A percentile compares a stretch with the other conserved stretches of the same genome.
Evolutionary conservation across 495 filamentous ascomycete genomes (phyloP).

Genomic region (Filosporella fistucella): DNA sequence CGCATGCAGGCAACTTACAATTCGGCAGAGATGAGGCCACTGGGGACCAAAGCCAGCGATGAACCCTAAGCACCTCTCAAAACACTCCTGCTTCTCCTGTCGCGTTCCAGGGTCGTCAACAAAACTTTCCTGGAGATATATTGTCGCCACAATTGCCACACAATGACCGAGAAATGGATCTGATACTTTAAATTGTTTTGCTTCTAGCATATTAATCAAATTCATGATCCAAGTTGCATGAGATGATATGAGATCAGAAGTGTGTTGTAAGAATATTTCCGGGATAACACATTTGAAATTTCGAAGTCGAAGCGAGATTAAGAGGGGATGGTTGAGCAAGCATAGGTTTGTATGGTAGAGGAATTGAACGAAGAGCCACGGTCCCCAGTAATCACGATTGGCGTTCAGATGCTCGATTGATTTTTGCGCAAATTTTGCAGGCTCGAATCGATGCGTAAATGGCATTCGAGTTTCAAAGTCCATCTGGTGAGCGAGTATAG

Average conservation of each 20-base stretch:
- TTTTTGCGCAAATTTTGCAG: constrained; percentile 36
- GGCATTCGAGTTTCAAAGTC: constrained; percentile 43
- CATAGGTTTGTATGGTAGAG: constrained; percentile 46
- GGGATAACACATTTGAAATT: constrained; percentile 43
- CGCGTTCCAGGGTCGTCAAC: constrained; percentile 33
- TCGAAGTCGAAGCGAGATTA: constrained; percentile 39
- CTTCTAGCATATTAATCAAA: constrained; percentile 42
- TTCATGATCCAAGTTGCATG: constrained; percentile 46
- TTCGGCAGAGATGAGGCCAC: constrained; percentile 44
- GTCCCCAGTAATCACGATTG: constrained; percentile 42
- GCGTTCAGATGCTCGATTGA: constrained; percentile 34
- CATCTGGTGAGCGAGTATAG: constrained; percentile 43
- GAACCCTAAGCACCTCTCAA: constrained; percentile 42
- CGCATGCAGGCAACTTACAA: constrained; percentile 27
- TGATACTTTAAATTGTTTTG: constrained; percentile 36
- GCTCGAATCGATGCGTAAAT: constrained; percentile 40
- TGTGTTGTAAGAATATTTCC: constrained; percentile 45
- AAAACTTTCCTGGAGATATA: constrained; percentile 44
- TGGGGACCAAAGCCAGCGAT: constrained; percentile 34
- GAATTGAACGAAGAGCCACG: constrained; percentile 44
- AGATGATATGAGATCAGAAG: constrained; percentile 40
- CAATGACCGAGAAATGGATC: constrained; percentile 46
- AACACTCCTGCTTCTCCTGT: constrained; percentile 38
- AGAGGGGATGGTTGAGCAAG: constrained; percentile 42
- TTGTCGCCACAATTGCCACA: constrained; percentile 43